phyloP scores from a whole-genome alignment of 345 rosid species.

The Anacardium occidentale region DNA sequence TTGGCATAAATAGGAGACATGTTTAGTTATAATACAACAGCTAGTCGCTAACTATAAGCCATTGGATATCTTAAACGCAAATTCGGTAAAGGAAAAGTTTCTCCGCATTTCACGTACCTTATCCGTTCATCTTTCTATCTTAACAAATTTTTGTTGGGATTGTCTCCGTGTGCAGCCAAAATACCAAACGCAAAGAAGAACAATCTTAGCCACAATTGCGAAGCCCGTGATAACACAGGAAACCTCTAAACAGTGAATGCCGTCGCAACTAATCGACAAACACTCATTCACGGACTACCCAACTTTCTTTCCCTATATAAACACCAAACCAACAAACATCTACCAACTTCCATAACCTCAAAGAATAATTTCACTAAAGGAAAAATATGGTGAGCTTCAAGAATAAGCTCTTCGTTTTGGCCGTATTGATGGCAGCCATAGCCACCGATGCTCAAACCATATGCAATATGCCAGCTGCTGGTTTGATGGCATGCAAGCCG shows the following conservation, averaged over 20 bases:
- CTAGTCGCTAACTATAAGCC: too few relatives aligned
- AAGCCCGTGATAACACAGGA: neutral
- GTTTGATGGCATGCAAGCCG: constrained; percentile 46
- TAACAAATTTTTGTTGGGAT: neutral
- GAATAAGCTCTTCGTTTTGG: neutral
- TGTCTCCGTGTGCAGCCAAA: neutral
- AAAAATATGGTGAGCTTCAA: constrained; percentile 18
- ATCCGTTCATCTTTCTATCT: too few relatives aligned
- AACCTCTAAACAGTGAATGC: too few relatives aligned
- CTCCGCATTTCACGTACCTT: too few relatives aligned
- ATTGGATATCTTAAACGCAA: too few relatives aligned
- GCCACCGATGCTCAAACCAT: constrained; percentile 36
- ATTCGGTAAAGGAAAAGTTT: too few relatives aligned
- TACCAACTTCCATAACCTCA: neutral
- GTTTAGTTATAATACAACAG: too few relatives aligned
- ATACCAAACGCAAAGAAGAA: neutral
- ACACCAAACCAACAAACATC: neutral
- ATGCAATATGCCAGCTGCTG: constrained; percentile 37
- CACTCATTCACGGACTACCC: neutral
- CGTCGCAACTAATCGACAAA: neutral
- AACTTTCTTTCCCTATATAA: neutral
- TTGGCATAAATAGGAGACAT: too few relatives aligned
- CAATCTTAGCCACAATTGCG: neutral
- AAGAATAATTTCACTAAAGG: neutral
- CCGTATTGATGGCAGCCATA: constrained; percentile 13